Evolutionary conservation across 1,139 yeast genomes (phyloP), one percentile per base, ranked within the genome.

Genomic region (Wickerhamiella pararugosa): DNA sequence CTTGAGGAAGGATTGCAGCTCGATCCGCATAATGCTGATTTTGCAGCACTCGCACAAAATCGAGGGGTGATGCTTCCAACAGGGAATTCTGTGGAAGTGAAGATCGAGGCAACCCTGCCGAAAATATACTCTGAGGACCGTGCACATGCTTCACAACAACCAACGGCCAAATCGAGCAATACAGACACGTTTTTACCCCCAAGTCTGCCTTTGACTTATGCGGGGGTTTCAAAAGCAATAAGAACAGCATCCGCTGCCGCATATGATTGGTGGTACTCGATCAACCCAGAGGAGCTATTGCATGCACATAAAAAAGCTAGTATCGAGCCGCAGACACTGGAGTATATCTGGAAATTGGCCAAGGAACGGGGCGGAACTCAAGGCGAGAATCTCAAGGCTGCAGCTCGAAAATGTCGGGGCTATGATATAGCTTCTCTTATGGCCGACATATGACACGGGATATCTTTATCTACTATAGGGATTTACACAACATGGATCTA

Each of bases 291-390:
- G 0, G 59, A 61, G 1, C 61, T 67, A 34, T 39, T 51, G 1
- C 53, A 55, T 1, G 53, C 74, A 2, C 75, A 73, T 47, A 51
- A 57, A 1, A 47, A 56, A 1, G 66, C 71, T 2, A 83, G 83
- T 1, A 58, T 79, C 1, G 87, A 79, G 45, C 58, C 73, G 0
- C 75, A 71, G 11, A 68, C 73, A 44, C 57, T 79, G 10, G 69
- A 67, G 27, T 73, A 75, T 49, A 65, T 67, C 41, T 47, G 77
- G 8, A 74, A 72, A 37, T 53, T 8, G 47, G 48, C 40, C 25
- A 28, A 9, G 11, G 34, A 21, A 5, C 31, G 39, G 34, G 48
- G 50, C 6, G 43, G 43, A 26, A 28, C 29, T 9, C 31, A 41
- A 30, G 52, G 47, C 30, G 27, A 6, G 6, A 46, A 31, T 25